phyloP scores from a whole-genome alignment of 805 yeast species.

The Ogataea zsoltii region DNA sequence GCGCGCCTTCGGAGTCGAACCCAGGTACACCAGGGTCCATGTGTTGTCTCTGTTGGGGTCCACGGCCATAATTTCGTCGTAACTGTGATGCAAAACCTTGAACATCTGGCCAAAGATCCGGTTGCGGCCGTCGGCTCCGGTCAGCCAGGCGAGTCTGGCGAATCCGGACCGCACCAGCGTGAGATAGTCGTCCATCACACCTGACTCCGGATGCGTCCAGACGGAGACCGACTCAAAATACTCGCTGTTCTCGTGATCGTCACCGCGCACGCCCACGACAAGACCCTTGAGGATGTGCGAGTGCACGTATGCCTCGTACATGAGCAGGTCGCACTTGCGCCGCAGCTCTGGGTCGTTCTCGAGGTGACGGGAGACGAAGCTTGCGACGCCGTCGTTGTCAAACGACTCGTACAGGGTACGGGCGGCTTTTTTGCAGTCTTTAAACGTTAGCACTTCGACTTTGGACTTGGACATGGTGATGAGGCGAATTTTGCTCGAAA shows the following conservation, averaged over 20 bases:
- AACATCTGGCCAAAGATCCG: slow-evolving; percentile 52
- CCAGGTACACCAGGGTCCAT: slow-evolving; percentile 37
- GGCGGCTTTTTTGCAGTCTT: slow-evolving; percentile 37
- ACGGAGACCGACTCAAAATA: slow-evolving; percentile 54
- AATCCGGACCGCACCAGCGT: slow-evolving; percentile 54
- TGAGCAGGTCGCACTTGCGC: slow-evolving; percentile 38
- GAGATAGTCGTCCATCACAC: slow-evolving; percentile 46
- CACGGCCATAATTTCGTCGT: slow-evolving; percentile 42
- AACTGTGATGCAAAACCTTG: slow-evolving; percentile 50
- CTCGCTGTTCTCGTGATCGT: slow-evolving; percentile 30
- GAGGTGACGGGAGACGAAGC: slow-evolving; percentile 33
- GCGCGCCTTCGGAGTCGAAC: slow-evolving; percentile 43
- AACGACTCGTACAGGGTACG: slow-evolving; percentile 36
- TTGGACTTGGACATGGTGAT: slow-evolving; percentile 2
- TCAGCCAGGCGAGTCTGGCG: slow-evolving; percentile 49
- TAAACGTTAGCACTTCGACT: slow-evolving; percentile 31
- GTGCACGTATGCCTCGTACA: slow-evolving; percentile 52
- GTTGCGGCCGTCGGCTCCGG: slow-evolving; percentile 48
- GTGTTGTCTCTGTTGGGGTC: slow-evolving; percentile 36
- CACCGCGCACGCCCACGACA: slow-evolving; percentile 51
- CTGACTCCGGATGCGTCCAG: slow-evolving; percentile 50
- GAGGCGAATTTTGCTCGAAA: too few relatives aligned
- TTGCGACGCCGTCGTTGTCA: slow-evolving; percentile 36
- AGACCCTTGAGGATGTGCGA: slow-evolving; percentile 53
- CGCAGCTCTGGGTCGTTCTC: slow-evolving; percentile 34